These are phyloP conservation scores for Niebla homalea DNA, from an alignment of 495 filamentous ascomycete species.

Conservation along the genomic window DNA sequence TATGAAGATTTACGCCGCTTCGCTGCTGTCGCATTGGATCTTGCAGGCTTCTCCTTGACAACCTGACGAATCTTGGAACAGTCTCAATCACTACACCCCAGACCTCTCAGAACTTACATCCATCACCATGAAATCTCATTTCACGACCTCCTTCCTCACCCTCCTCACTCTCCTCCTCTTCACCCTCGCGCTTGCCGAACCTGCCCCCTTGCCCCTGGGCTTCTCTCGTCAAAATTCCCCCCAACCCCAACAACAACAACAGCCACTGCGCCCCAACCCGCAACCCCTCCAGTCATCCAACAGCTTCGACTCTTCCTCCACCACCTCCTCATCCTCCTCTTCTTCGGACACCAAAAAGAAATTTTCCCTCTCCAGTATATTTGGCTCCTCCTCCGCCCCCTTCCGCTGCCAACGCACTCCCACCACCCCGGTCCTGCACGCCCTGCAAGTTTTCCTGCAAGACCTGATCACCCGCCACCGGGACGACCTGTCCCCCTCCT, in stretches of 20 bases:
- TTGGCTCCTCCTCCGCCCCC: background rate
- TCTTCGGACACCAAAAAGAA: background rate
- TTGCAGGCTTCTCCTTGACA: no score
- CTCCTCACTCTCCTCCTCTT: constrained; percentile 1
- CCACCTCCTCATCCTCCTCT: background rate
- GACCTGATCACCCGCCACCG: background rate
- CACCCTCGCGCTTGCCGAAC: background rate
- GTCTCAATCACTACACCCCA: background rate
- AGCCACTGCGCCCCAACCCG: background rate
- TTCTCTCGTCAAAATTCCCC: background rate
- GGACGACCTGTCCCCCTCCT: background rate
- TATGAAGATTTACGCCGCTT: no score
- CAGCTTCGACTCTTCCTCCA: constrained; percentile 1
- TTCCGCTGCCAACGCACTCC: background rate
- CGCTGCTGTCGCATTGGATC: background rate
- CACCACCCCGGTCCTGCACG: background rate
- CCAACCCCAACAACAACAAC: constrained; percentile 1
- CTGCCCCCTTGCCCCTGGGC: background rate
- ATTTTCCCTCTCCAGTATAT: background rate
- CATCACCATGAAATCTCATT: background rate
- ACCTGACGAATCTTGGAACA: no score
- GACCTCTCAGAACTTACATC: background rate
- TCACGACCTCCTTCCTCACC: constrained; percentile 3
- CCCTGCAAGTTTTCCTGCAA: background rate
- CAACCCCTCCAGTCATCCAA: constrained; percentile 2